phyloP scores from a whole-genome alignment of 495 filamentous ascomycete genomes.

The Aspergillus cavernicola region DNA sequence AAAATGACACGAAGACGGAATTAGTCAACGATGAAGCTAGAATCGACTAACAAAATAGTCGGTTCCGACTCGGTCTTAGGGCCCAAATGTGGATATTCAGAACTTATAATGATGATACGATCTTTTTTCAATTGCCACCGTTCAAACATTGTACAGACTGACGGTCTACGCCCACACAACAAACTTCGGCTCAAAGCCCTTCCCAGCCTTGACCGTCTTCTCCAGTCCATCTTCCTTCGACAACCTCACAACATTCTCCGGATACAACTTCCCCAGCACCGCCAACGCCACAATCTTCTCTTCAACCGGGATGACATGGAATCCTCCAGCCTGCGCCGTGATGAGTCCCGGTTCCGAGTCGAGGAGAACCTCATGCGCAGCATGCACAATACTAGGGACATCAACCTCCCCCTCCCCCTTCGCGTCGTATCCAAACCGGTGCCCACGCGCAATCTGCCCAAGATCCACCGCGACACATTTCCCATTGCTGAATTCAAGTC shows the following conservation, averaged over 20 bases:
- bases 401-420: not conserved
- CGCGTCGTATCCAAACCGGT: constrained; percentile 25
- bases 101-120: not conserved
- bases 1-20: too few relatives aligned
- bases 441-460: constrained; percentile 31
- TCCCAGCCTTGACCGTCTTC: constrained; percentile 15
- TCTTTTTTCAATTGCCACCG: not conserved
- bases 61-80: too few relatives aligned
- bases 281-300: constrained; percentile 22
- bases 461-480: constrained; percentile 21
- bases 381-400: not conserved
- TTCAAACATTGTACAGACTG: too few relatives aligned
- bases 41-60: too few relatives aligned
- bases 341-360: constrained; percentile 13
- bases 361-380: constrained; percentile 8
- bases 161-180: constrained; percentile 21
- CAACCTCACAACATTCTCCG: constrained; percentile 29
- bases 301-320: constrained; percentile 23
- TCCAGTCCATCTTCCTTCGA: constrained; percentile 7
- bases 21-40: too few relatives aligned
- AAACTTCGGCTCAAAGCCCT: constrained; percentile 26
- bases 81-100: not conserved
- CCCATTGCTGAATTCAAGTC: constrained; percentile 15
- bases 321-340: constrained; percentile 11
- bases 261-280: constrained; percentile 29